phyloP scores from a whole-genome alignment of 371 early-diverging fungal species.

The Lichtheimia corymbifera region DNA sequence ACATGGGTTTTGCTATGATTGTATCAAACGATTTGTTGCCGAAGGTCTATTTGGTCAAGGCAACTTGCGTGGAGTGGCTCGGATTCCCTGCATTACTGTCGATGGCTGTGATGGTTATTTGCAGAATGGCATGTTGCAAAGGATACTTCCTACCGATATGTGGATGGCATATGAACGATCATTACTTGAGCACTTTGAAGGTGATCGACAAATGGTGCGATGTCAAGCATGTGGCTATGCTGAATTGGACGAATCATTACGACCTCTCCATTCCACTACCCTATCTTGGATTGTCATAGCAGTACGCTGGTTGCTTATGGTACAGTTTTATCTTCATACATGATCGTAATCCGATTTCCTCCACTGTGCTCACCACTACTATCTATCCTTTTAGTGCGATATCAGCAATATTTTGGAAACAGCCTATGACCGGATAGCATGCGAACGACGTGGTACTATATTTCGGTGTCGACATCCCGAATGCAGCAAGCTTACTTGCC shows the following conservation, averaged over 20 bases:
- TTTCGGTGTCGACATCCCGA: conserved; percentile 55
- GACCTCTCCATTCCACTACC: neutral
- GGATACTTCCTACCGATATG: conserved; percentile 30
- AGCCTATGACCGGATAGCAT: conserved; percentile 32
- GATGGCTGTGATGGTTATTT: conserved; percentile 29
- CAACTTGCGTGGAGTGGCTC: conserved; percentile 40
- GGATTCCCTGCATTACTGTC: conserved; percentile 48
- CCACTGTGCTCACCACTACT: neutral
- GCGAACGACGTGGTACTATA: conserved; percentile 29
- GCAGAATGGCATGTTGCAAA: conserved; percentile 22
- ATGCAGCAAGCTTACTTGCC: conserved; percentile 53
- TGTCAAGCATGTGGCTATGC: conserved; percentile 59
- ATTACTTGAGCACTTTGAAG: conserved; percentile 33
- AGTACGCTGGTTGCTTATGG: conserved; percentile 29
- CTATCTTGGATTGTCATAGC: conserved; percentile 2
- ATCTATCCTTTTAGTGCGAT: conserved; percentile 33
- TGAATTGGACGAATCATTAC: conserved; percentile 44
- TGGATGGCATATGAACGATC: conserved; percentile 46
- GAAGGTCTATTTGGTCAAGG: conserved; percentile 65
- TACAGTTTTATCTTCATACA: conserved; percentile 16
- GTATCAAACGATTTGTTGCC: conserved; percentile 42
- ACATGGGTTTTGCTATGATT: conserved; percentile 56
- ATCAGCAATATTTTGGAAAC: conserved; percentile 26
- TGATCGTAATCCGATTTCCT: conserved; percentile 6
- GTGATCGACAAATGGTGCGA: conserved; percentile 33